Conservation (phyloP, 306 rosid species). For the Adenanthera pavonina region DNA sequence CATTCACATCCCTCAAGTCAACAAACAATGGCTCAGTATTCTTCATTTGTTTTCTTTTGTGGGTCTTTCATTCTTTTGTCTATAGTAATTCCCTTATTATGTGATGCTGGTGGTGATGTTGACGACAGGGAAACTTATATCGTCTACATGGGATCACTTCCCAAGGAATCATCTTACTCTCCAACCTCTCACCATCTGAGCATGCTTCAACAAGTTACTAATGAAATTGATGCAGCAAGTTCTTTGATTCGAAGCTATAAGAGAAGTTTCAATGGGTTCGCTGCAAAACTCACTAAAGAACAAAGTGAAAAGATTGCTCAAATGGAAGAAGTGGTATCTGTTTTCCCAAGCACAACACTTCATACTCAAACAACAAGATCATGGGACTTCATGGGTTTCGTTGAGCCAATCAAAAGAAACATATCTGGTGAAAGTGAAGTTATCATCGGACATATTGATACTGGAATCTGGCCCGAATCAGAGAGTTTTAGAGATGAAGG, state of each 20-base stretch:
- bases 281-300: slow-evolving; percentile 27
- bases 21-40: slow-evolving; percentile 6
- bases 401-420: background rate
- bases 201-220: slow-evolving; percentile 19
- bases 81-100: background rate
- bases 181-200: slow-evolving; percentile 32
- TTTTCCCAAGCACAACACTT: slow-evolving; percentile 42
- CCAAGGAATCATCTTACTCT: slow-evolving; percentile 8
- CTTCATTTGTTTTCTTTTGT: background rate
- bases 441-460: slow-evolving; percentile 51
- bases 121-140: background rate
- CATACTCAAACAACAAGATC: slow-evolving; percentile 55
- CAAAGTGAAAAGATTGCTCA: slow-evolving; percentile 8
- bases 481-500: slow-evolving; percentile 46
- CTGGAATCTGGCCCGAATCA: slow-evolving; percentile 57
- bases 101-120: slow-evolving; percentile 1
- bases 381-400: slow-evolving; percentile 55
- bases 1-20: too few species aligned
- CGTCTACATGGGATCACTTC: slow-evolving; percentile 27
- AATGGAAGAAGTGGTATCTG: slow-evolving; percentile 46
- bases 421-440: slow-evolving; percentile 38
- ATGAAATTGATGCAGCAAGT: background rate
- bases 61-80: background rate
- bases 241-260: slow-evolving; percentile 2
- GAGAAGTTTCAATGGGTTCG: slow-evolving; percentile 37